Evolutionary conservation across 441 rosid species (phyloP), one percentile per base, ranked within the genome.

Genomic region (Pelargonium myrrhifolium): DNA sequence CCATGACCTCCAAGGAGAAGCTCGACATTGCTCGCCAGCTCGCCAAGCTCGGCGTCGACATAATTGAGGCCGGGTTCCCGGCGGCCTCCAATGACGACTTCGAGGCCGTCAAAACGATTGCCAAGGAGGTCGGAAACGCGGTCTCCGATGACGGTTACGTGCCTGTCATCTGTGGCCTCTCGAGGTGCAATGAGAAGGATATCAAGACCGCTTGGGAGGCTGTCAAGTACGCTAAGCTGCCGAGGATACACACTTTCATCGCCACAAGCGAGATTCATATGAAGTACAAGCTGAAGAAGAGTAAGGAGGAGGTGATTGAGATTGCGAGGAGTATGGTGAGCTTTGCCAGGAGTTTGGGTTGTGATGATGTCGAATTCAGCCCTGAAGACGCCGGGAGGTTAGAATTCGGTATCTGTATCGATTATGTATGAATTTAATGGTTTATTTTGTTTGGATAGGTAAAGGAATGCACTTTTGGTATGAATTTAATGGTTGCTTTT

Each of bases 351-450:
- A 87, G 94, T 72, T 82, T 93, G 79, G 94, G 97, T 0, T 93
- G 94, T 63, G 72, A 87, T 12, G 97, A 93, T 70, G 86, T 93
- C 7, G 93, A 93, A 74, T 90, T 93, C 71, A 89, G 97, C 78
- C 96, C 94, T 0, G 96, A 90, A 74, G 98, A 93, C 69, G 97
- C 96, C 6, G 94, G 93, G 77, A 86, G 98, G 98, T 93, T 79
- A 5, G 62, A 14, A 45, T 17, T 15, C 60, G 58, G 40, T 20
- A 49, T 31, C 47, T 56, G 68, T 6, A 8, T 45, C 15, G 14
- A 10, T 18, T 26, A 62, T 39, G 6, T 61, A 49, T 24, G 20
- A 69, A 6, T 37, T 22, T 42, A 6, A 67, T 45, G 42, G 51
- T 65, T 15, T 66, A 9, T 24, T 24, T 18, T 6, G 53, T 12